A percentile compares a stretch with the other conserved stretches of the same genome.
phyloP scores from a whole-genome alignment of 306 rosid genomes.

The Prunus campanulata region DNA sequence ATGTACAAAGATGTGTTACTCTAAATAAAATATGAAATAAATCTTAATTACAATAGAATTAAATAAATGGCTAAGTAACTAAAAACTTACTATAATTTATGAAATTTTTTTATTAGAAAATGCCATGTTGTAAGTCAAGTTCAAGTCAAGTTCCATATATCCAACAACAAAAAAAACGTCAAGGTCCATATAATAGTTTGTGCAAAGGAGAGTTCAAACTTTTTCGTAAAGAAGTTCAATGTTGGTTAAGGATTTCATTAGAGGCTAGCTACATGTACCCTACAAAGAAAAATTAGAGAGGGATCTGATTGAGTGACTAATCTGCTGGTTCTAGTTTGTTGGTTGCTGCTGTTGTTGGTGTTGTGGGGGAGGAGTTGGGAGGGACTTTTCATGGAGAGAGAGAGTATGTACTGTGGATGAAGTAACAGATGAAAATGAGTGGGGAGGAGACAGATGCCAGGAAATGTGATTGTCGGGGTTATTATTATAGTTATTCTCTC shows the following conservation, averaged over 20 bases:
- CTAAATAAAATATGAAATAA: no score
- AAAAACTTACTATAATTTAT: no score
- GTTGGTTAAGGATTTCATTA: conserved; percentile 4
- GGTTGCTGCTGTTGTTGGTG: conserved; percentile 18
- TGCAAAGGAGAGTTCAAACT: not conserved
- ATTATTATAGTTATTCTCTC: conserved; percentile 18
- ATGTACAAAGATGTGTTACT: no score
- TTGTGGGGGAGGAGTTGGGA: conserved; percentile 41
- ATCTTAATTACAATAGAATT: no score
- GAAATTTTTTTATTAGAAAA: no score
- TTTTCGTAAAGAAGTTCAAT: not conserved
- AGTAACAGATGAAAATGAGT: conserved; percentile 26
- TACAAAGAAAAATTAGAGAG: not conserved
- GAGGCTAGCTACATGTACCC: not conserved
- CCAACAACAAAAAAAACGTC: not conserved
- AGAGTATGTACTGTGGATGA: conserved; percentile 23
- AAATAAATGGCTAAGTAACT: no score
- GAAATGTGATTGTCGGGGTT: conserved; percentile 17
- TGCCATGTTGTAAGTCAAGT: no score
- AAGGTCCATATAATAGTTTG: not conserved
- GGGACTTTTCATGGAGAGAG: conserved; percentile 33
- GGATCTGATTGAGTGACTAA: not conserved
- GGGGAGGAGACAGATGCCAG: conserved; percentile 15
- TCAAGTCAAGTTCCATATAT: no score
- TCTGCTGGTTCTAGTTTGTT: conserved; percentile 1